A percentile compares a stretch with the other conserved stretches of the same genome.
Evolutionary conservation across 1,139 yeast species (phyloP).

Genomic region (Torulaspora pretoriensis): DNA sequence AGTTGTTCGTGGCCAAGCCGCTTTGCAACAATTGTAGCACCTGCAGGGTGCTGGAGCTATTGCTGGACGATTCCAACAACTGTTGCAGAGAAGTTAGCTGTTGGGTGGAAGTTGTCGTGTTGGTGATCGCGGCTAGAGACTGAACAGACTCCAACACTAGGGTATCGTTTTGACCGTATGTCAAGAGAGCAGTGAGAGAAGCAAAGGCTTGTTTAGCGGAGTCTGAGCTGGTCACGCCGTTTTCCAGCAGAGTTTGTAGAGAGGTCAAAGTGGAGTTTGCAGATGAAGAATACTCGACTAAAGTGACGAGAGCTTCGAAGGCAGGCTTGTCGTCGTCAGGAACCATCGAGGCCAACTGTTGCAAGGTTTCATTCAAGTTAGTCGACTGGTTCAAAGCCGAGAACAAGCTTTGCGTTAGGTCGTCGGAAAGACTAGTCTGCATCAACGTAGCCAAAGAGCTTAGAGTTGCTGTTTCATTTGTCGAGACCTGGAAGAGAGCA

Average conservation of each 20-base stretch:
- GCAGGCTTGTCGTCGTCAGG: constrained; percentile 14
- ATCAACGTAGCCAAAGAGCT: constrained; percentile 30
- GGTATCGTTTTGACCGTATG: constrained; percentile 23
- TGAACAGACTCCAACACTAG: constrained; percentile 21
- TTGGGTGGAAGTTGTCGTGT: constrained; percentile 24
- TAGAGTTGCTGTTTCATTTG: constrained; percentile 32
- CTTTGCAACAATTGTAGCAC: constrained; percentile 22
- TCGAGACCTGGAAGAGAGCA: constrained; percentile 25
- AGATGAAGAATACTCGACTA: constrained; percentile 19
- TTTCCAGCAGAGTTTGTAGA: constrained; percentile 22
- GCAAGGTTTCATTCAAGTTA: constrained; percentile 15
- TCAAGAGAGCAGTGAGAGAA: constrained; percentile 21
- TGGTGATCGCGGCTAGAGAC: constrained; percentile 22
- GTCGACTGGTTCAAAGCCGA: constrained; percentile 18
- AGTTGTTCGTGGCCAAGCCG: constrained; percentile 17
- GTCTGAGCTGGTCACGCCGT: constrained; percentile 27
- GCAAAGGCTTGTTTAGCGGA: constrained; percentile 25
- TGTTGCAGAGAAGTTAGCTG: constrained; percentile 27
- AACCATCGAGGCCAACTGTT: constrained; percentile 16
- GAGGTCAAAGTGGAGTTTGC: constrained; percentile 24
- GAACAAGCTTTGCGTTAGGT: constrained; percentile 25
- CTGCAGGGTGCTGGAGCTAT: constrained; percentile 24
- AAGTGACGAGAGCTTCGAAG: constrained; percentile 15
- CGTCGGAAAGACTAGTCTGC: constrained; percentile 29
- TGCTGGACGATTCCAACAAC: constrained; percentile 24